Evolutionary conservation across 179 eudicot genomes (phyloP).

Genomic region (Silene noctiflora): DNA sequence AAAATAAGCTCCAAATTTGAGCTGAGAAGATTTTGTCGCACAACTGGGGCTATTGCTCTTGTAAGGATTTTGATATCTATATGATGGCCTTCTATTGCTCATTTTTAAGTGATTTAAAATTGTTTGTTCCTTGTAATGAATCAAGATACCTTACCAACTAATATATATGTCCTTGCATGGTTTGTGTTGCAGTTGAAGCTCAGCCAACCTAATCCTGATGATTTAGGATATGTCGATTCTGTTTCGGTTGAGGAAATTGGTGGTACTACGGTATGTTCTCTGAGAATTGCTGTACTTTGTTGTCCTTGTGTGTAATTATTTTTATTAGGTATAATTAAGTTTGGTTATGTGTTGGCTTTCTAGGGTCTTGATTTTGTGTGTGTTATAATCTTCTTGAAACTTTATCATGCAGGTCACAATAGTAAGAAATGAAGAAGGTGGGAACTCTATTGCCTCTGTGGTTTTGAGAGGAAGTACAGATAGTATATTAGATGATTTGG

Average conservation of each 20-base stretch:
- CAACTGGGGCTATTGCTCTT: constrained; percentile 85
- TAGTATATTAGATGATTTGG: constrained; percentile 95
- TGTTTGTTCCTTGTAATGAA: neutral
- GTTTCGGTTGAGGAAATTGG: constrained; percentile 90
- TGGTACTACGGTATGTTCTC: constrained; percentile 60
- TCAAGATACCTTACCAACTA: neutral
- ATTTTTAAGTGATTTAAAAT: neutral
- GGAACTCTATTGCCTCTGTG: constrained; percentile 83
- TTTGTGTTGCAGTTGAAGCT: constrained; percentile 75
- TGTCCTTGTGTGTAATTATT: neutral
- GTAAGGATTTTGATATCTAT: constrained; percentile 40
- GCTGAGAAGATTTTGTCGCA: constrained; percentile 87
- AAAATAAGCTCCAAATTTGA: constrained; percentile 95
- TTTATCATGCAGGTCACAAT: constrained; percentile 59
- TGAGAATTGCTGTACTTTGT: neutral
- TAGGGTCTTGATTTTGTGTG: neutral
- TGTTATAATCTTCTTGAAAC: constrained; percentile 9
- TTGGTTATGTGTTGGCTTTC: neutral
- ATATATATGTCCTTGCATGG: constrained; percentile 5
- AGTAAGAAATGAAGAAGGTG: constrained; percentile 91
- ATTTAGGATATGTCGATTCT: constrained; percentile 83
- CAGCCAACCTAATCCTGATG: constrained; percentile 75
- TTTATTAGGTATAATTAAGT: neutral
- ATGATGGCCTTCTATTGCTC: neutral
- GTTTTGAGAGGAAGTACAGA: constrained; percentile 92